Base-by-base conservation (phyloP, 805 yeast species). In the Candida michaelii region DNA sequence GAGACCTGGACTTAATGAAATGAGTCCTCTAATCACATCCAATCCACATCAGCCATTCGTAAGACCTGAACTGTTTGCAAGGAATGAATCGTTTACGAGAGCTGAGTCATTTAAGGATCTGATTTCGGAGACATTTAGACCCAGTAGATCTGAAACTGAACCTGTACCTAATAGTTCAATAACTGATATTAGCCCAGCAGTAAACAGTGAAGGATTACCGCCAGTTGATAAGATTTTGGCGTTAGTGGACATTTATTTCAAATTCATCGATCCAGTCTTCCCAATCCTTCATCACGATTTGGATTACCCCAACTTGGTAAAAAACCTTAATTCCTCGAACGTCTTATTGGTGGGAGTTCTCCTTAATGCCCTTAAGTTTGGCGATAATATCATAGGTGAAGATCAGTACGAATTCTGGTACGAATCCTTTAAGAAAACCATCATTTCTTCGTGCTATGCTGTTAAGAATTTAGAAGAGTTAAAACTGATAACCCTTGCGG, bases 401-500 rank as follows among this genome's bases (percentile, higher is more conserved):
- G 44, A 44, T 14, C 42, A 47, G 21, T 23, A 34, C 8, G 46
- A 44, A 11, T 33, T 30, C 4, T 46, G 46, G 23, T 44, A 39
- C 25, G 13, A 30, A 4, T 36, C 33, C 18, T 19, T 49, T 14
- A 40, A 44, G 37, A 39, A 39, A 14, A 36, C 18, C 24, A 43
- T 51, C n/a, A 34, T 51, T 2, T 30, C 49, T 7, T 16, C 37
- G n/a, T 50, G 54, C 35, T 48, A 30, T 40, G 44, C 47, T 5
- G 50, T 50, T n/a, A 42, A 36, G 15, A 46, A 33, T 13, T 24
- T 46, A 13, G 42, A 24, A 17, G 48, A 52, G 19, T 31, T 52
- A 8, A 43, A 42, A 33, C 46, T 50, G 10, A 39, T 52, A 11
- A 37, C 50, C 13, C 44, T 52, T 10, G 32, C 49, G 4, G 53